Evolutionary conservation across 306 rosid species (phyloP).

Genomic region (Quercus berberidifolia): DNA sequence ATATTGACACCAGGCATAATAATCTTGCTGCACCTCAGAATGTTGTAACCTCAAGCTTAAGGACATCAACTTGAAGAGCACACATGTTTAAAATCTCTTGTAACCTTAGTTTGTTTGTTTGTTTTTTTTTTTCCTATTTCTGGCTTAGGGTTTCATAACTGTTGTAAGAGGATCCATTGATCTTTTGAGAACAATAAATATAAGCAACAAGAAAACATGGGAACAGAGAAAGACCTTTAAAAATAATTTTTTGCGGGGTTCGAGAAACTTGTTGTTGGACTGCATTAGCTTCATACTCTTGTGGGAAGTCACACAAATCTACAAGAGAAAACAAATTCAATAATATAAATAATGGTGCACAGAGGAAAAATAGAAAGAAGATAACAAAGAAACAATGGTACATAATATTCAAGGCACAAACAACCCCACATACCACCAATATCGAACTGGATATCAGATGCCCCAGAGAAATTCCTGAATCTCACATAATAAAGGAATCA

Average conservation of each 20-base stretch:
- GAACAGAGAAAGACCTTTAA: constrained; percentile 56
- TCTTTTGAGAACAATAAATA: not conserved
- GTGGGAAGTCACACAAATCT: constrained; percentile 48
- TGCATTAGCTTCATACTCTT: constrained; percentile 42
- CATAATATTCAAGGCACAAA: not conserved
- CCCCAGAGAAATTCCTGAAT: constrained; percentile 56
- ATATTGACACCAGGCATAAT: not conserved
- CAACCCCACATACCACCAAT: constrained; percentile 50
- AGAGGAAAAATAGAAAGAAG: not conserved
- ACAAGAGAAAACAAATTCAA: constrained; percentile 8
- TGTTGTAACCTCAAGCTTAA: not conserved
- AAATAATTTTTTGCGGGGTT: constrained; percentile 48
- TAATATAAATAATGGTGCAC: constrained; percentile 1
- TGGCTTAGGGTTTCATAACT: constrained; percentile 7
- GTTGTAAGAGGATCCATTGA: constrained; percentile 1
- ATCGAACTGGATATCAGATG: constrained; percentile 52
- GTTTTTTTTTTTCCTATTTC: not conserved
- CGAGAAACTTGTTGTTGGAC: constrained; percentile 35
- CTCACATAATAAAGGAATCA: constrained; percentile 31
- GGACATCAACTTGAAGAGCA: not conserved
- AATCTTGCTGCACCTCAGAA: not conserved
- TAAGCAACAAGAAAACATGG: not conserved
- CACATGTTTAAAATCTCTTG: constrained; percentile 6
- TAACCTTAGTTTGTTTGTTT: not conserved
- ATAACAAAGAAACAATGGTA: not conserved